phyloP scores from a whole-genome alignment of 352 stramenopile genomes.

The Pythium plurisporium region DNA sequence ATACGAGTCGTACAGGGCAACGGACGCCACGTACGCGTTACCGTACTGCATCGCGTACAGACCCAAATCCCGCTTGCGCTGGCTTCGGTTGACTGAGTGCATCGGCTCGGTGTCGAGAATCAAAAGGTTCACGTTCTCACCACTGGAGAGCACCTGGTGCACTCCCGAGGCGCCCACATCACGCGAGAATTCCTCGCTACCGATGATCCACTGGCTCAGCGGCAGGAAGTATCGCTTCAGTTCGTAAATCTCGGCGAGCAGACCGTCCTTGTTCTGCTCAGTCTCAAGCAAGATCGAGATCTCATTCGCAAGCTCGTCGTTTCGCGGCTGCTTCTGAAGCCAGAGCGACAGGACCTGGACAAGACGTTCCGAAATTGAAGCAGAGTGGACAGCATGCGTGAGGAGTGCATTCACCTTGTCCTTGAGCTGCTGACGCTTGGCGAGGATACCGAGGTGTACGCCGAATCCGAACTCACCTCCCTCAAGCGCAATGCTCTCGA shows the following conservation, averaged over 20 bases:
- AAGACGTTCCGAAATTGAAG: slow-evolving; percentile 40
- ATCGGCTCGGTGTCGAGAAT: slow-evolving; percentile 76
- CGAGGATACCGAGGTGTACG: slow-evolving; percentile 60
- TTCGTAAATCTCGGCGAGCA: slow-evolving; percentile 42
- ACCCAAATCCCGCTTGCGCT: slow-evolving; percentile 89
- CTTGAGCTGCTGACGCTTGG: slow-evolving; percentile 65
- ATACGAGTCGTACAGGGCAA: slow-evolving; percentile 88
- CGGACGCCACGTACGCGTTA: slow-evolving; percentile 90
- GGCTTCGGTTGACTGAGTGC: slow-evolving; percentile 49
- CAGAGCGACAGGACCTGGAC: slow-evolving; percentile 44
- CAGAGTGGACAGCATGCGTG: slow-evolving; percentile 18
- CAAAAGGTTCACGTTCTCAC: slow-evolving; percentile 73
- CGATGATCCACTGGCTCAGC: slow-evolving; percentile 79
- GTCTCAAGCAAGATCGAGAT: slow-evolving; percentile 62
- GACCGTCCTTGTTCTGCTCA: slow-evolving; percentile 41
- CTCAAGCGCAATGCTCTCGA: slow-evolving; percentile 40
- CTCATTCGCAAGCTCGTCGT: slow-evolving; percentile 57
- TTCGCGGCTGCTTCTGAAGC: slow-evolving; percentile 44
- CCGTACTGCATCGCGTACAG: slow-evolving; percentile 93
- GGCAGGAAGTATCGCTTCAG: slow-evolving; percentile 58
- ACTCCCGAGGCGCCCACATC: slow-evolving; percentile 66
- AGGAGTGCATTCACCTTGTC: slow-evolving; percentile 54
- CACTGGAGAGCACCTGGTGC: slow-evolving; percentile 67
- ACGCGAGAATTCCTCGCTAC: slow-evolving; percentile 70
- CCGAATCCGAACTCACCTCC: slow-evolving; percentile 75